Evolutionary conservation across 306 rosid species (phyloP).

Genomic region (Urtica urens): DNA sequence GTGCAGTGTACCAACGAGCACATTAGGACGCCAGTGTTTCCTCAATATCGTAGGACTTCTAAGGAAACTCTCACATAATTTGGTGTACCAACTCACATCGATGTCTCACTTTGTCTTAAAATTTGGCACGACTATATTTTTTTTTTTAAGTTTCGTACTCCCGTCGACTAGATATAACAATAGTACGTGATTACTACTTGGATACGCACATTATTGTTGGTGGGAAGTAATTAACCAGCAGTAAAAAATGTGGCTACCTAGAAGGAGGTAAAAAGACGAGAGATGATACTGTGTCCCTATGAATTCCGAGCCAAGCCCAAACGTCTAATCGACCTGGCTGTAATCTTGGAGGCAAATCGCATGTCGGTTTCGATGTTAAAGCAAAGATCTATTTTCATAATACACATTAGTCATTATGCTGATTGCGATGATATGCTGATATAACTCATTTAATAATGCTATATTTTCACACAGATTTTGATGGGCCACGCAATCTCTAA

Average conservation of each 20-base stretch:
- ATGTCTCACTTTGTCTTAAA: no score
- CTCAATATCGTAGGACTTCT: background rate
- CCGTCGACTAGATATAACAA: no score
- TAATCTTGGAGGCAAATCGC: conserved; percentile 4
- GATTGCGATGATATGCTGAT: background rate
- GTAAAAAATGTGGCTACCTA: background rate
- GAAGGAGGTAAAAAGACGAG: background rate
- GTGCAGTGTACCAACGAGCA: background rate
- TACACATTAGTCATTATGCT: background rate
- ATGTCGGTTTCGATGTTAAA: conserved; percentile 7
- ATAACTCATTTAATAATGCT: background rate
- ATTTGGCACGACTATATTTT: no score
- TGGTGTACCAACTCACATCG: no score
- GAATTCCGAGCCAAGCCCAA: conserved; percentile 6
- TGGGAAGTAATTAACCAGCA: background rate
- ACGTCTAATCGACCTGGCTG: conserved; percentile 5
- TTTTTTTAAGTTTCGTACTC: no score
- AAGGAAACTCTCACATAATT: background rate
- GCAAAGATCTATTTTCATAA: background rate
- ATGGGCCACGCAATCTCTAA: conserved; percentile 11
- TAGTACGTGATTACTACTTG: no score
- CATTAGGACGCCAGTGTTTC: background rate
- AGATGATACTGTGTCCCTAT: background rate
- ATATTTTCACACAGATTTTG: conserved; percentile 1
- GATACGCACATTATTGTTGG: no score